These are phyloP conservation scores for Ascobolus immersus DNA, from an alignment of 495 filamentous ascomycete species.

Conservation along the genomic window DNA sequence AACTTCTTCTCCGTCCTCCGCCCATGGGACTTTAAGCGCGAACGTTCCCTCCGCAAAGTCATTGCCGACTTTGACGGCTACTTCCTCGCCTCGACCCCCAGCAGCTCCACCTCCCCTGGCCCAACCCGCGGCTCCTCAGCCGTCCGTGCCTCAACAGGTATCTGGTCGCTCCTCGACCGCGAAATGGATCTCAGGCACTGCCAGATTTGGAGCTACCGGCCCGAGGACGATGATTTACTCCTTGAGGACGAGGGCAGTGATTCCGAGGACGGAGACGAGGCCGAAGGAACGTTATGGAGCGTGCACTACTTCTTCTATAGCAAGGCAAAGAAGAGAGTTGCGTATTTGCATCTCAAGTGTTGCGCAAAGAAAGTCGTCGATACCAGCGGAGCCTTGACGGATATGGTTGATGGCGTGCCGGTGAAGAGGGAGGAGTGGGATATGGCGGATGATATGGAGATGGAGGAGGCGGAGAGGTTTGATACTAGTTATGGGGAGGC, in stretches of 20 bases:
- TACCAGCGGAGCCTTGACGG: neutral
- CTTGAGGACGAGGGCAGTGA: too few relatives aligned
- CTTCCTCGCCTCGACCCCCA: constrained; percentile 80
- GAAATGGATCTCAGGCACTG: constrained; percentile 78
- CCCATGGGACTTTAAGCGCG: constrained; percentile 63
- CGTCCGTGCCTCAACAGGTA: too few relatives aligned
- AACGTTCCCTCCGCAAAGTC: constrained; percentile 44
- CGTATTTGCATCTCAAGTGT: constrained; percentile 72
- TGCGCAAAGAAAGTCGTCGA: neutral
- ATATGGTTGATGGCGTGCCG: neutral
- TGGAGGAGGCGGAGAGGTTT: neutral
- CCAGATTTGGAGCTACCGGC: constrained; percentile 59
- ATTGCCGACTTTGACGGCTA: constrained; percentile 33
- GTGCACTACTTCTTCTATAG: constrained; percentile 96
- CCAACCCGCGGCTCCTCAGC: constrained; percentile 41
- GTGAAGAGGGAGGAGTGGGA: neutral
- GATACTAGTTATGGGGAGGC: neutral
- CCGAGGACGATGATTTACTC: constrained; percentile 57
- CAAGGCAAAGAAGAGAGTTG: constrained; percentile 73
- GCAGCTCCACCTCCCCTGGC: constrained; percentile 38
- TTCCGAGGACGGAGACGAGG: too few relatives aligned
- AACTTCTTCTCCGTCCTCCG: constrained; percentile 81
- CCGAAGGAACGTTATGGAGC: constrained; percentile 84
- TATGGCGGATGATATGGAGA: neutral
- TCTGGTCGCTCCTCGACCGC: constrained; percentile 73